These are phyloP conservation scores for Croton setiger DNA, from an alignment of 441 rosid species.

Conservation along the genomic window DNA sequence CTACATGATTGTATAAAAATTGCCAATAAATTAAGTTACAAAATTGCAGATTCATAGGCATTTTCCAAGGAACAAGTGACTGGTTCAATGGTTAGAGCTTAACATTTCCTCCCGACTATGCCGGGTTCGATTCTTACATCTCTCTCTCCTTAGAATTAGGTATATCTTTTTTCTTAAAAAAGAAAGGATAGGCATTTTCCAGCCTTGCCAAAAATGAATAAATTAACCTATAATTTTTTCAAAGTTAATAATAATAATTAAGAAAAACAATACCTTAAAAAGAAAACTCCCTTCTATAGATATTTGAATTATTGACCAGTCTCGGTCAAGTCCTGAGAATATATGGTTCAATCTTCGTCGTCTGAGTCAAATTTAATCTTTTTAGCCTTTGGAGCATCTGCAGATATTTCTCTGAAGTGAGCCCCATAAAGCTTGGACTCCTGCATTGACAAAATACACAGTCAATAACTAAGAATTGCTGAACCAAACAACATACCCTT, in stretches of 20 bases:
- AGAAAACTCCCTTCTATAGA: background rate
- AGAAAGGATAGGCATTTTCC: background rate
- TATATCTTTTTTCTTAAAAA: too few species aligned
- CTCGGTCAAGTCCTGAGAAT: background rate
- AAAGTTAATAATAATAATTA: too few species aligned
- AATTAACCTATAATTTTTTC: background rate
- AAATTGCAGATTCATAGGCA: background rate
- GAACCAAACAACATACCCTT: background rate
- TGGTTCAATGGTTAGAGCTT: too few species aligned
- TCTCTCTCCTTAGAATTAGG: too few species aligned
- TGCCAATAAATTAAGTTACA: background rate
- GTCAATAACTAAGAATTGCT: background rate
- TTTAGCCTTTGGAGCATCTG: conserved; percentile 86
- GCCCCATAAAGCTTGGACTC: conserved; percentile 94
- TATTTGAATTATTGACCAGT: background rate
- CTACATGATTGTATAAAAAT: background rate
- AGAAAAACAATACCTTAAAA: too few species aligned
- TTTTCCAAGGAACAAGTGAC: too few species aligned
- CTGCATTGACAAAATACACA: conserved; percentile 30
- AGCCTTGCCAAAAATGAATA: background rate
- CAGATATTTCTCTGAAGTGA: conserved; percentile 84
- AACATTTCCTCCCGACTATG: too few species aligned
- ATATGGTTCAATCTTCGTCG: conserved; percentile 48
- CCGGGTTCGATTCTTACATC: too few species aligned
- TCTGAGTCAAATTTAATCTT: conserved; percentile 80